These are phyloP conservation scores for Yamadazyma sp. DNA, from an alignment of 805 yeast genomes.

Conservation along the genomic window DNA sequence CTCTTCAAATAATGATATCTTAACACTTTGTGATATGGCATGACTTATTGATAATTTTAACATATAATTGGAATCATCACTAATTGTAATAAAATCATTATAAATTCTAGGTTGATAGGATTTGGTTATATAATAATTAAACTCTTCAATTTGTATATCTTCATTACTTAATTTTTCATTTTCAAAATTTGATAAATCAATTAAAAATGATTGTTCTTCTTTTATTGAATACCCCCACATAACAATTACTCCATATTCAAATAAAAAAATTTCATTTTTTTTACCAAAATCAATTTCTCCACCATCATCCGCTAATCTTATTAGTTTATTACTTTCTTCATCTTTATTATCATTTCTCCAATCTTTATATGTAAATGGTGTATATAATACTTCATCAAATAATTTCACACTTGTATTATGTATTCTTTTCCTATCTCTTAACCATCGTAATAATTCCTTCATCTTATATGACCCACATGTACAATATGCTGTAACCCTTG, in stretches of 20 bases:
- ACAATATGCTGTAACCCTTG: constrained; percentile 94
- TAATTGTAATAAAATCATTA: constrained; percentile 88
- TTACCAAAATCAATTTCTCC: constrained; percentile 89
- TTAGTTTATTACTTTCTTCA: constrained; percentile 30
- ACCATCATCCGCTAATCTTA: constrained; percentile 87
- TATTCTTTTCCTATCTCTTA: constrained; percentile 69
- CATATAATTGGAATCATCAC: constrained; percentile 91
- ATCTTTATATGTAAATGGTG: constrained; percentile 81
- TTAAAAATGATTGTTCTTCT: constrained; percentile 79
- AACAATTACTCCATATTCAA: constrained; percentile 96
- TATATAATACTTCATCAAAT: constrained; percentile 92
- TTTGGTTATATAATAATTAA: constrained; percentile 90
- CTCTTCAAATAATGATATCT: constrained; percentile 93
- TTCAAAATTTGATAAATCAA: constrained; percentile 86
- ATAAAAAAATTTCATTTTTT: constrained; percentile 77
- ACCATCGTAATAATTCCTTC: constrained; percentile 83
- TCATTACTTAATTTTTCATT: constrained; percentile 87
- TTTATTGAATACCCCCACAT: constrained; percentile 90
- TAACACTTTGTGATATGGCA: constrained; percentile 93
- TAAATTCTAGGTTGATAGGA: constrained; percentile 94
- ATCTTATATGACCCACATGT: constrained; percentile 90
- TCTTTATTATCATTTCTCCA: constrained; percentile 51
- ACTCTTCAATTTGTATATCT: constrained; percentile 92
- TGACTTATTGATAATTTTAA: constrained; percentile 89
- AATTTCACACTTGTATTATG: constrained; percentile 81